phyloP scores from a whole-genome alignment of 139 green algal species.

The Deuterostichococcus epilithicus region DNA sequence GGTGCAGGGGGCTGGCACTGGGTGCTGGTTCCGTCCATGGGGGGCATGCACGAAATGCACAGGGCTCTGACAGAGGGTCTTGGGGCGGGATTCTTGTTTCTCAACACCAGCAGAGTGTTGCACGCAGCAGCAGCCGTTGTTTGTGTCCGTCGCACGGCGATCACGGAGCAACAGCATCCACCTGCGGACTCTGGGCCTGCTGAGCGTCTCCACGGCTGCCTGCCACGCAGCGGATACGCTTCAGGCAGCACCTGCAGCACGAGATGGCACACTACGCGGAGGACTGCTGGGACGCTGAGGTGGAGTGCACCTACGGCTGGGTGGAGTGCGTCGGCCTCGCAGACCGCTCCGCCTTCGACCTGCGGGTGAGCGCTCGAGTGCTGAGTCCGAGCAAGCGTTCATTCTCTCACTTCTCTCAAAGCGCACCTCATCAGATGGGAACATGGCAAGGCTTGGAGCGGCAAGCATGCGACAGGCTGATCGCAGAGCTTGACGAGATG shows the following conservation, averaged over 20 bases:
- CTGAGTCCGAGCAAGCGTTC: too few relatives aligned
- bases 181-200: not conserved
- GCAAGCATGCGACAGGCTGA: too few relatives aligned
- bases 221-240: constrained; percentile 56
- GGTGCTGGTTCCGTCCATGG: too few relatives aligned
- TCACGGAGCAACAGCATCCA: not conserved
- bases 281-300: constrained; percentile 98
- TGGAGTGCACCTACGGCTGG: constrained; percentile 96
- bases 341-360: constrained; percentile 92
- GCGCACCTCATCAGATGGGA: too few relatives aligned
- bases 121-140: too few relatives aligned
- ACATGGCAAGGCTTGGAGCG: too few relatives aligned
- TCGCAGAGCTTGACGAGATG: too few relatives aligned
- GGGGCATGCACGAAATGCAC: too few relatives aligned
- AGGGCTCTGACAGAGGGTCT: too few relatives aligned
- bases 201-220: not conserved
- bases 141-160: too few relatives aligned
- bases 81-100: too few relatives aligned
- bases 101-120: too few relatives aligned
- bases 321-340: constrained; percentile 97
- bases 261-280: constrained; percentile 90
- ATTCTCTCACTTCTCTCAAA: not conserved
- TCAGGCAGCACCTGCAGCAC: constrained; percentile 96
- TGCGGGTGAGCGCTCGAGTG: constrained; percentile 46
- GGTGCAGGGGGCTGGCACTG: constrained; percentile 7